Percentiles rank a stretch among this genome's conserved stretches.
phyloP scores from a whole-genome alignment of 2,329 filamentous ascomycete genomes.

The Trichoderma endophyticum region DNA sequence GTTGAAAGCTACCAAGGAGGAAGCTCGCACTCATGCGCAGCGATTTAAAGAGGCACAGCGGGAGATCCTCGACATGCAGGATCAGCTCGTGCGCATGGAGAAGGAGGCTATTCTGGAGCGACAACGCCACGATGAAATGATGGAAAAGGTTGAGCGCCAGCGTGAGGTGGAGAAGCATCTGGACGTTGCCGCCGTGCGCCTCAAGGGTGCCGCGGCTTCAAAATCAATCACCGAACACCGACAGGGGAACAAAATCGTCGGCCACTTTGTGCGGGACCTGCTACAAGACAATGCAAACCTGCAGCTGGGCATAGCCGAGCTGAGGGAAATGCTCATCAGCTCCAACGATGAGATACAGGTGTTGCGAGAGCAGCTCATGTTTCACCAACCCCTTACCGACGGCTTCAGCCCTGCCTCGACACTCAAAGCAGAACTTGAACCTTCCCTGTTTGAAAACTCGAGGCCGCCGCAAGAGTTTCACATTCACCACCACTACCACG shows the following conservation, averaged over 20 bases:
- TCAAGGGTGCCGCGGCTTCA: slow-evolving; percentile 76
- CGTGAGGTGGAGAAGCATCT: slow-evolving; percentile 79
- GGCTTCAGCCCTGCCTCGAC: slow-evolving; percentile 46
- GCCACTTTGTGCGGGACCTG: slow-evolving; percentile 93
- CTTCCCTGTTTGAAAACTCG: slow-evolving; percentile 37
- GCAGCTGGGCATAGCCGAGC: slow-evolving; percentile 85
- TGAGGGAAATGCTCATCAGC: slow-evolving; percentile 83
- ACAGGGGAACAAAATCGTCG: slow-evolving; percentile 68
- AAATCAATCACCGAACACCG: slow-evolving; percentile 60
- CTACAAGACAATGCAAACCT: slow-evolving; percentile 92
- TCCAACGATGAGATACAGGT: slow-evolving; percentile 93
- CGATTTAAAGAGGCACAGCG: slow-evolving; percentile 84
- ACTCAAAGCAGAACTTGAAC: slow-evolving; percentile 69
- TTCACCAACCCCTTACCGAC: slow-evolving; percentile 66
- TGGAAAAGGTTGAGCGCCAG: slow-evolving; percentile 79
- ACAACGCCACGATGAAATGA: slow-evolving; percentile 75
- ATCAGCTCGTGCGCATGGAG: slow-evolving; percentile 86
- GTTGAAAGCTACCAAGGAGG: slow-evolving; percentile 64
- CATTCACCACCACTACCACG: slow-evolving; percentile 92
- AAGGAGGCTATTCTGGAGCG: slow-evolving; percentile 75
- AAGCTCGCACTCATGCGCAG: slow-evolving; percentile 73
- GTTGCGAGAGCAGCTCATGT: slow-evolving; percentile 74
- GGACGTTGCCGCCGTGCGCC: slow-evolving; percentile 70
- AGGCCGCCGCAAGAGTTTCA: slow-evolving; percentile 70
- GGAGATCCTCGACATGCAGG: slow-evolving; percentile 73